Percentiles rank a stretch among this genome's conserved stretches.
These are phyloP conservation scores for Phaeotremella skinneri DNA, from an alignment of 768 basidiomycete genomes.

Conservation along the genomic window DNA sequence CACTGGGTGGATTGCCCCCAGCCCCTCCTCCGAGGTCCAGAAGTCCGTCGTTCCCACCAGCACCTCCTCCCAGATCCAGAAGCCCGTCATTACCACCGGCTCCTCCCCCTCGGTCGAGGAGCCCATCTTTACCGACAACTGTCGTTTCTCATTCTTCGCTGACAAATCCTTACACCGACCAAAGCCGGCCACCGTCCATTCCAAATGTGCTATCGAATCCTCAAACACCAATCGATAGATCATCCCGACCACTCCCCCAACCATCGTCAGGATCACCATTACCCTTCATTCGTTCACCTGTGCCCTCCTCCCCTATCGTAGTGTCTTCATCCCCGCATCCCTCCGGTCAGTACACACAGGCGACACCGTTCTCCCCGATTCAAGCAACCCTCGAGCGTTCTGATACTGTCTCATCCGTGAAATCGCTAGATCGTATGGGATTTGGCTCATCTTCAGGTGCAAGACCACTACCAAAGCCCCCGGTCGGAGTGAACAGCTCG, in stretches of 20 bases:
- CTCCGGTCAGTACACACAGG: neutral
- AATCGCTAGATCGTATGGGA: slow-evolving; percentile 38
- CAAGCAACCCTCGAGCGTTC: slow-evolving; percentile 39
- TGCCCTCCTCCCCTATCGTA: neutral
- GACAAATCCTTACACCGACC: slow-evolving; percentile 4
- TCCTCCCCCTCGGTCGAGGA: neutral
- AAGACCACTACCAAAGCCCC: slow-evolving; percentile 43
- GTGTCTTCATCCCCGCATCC: slow-evolving; percentile 7
- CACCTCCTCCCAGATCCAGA: neutral
- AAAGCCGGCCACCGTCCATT: slow-evolving; percentile 8
- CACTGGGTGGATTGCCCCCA: slow-evolving; percentile 11
- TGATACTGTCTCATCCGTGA: slow-evolving; percentile 45
- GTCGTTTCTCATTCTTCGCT: neutral
- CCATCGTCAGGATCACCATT: slow-evolving; percentile 7
- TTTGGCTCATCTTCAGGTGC: slow-evolving; percentile 23
- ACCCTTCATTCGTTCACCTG: neutral
- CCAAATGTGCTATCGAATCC: slow-evolving; percentile 6
- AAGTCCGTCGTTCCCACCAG: slow-evolving; percentile 11
- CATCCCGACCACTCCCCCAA: slow-evolving; percentile 7
- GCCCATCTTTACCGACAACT: slow-evolving; percentile 1
- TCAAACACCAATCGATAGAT: neutral
- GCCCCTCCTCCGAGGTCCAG: slow-evolving; percentile 18
- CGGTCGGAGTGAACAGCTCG: slow-evolving; percentile 40
- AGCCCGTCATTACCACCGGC: neutral
- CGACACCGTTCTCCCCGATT: slow-evolving; percentile 3